Conservation (phyloP, 495 filamentous ascomycete genomes). For the Aspergillus ostianus region DNA sequence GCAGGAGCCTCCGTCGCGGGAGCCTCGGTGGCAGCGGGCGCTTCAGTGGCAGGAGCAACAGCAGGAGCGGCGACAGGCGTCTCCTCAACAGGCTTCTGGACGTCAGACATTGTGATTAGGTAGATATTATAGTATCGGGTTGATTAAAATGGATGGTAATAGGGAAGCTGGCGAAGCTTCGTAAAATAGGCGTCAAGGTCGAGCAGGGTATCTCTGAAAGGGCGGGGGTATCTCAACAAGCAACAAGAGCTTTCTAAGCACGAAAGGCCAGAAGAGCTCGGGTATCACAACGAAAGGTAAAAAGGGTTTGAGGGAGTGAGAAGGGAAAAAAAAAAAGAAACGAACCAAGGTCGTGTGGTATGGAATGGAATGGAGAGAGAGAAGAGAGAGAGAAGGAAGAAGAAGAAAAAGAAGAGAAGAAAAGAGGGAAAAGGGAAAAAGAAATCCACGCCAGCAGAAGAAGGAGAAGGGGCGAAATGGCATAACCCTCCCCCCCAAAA, state of each 20-base stretch:
- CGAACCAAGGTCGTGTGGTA: slow-evolving; percentile 24
- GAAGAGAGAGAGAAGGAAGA: slow-evolving; percentile 15
- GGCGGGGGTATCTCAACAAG: slow-evolving; percentile 43
- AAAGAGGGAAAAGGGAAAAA: slow-evolving; percentile 24
- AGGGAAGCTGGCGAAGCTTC: slow-evolving; percentile 30
- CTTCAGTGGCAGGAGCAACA: slow-evolving; percentile 36
- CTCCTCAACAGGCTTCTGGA: slow-evolving; percentile 50
- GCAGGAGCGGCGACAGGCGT: slow-evolving; percentile 41
- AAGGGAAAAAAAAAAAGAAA: slow-evolving; percentile 25
- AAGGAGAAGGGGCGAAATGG: slow-evolving; percentile 21
- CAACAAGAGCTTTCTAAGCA: slow-evolving; percentile 39
- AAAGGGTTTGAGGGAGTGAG: slow-evolving; percentile 21
- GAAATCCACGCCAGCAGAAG: too few relatives aligned
- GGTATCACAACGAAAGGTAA: slow-evolving; percentile 47
- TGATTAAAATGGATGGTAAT: slow-evolving; percentile 19
- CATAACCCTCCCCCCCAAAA: slow-evolving; percentile 2
- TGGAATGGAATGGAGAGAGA: slow-evolving; percentile 22
- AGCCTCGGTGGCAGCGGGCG: slow-evolving; percentile 24
- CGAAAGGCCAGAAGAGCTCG: slow-evolving; percentile 36
- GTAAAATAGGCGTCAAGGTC: slow-evolving; percentile 20
- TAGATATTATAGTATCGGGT: slow-evolving; percentile 33
- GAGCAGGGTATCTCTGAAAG: slow-evolving; percentile 33
- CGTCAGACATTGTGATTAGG: slow-evolving; percentile 46
- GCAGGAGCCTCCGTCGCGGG: slow-evolving; percentile 35
- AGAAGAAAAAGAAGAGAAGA: slow-evolving; percentile 20